phyloP scores from a whole-genome alignment of 331 rosid genomes.

The Pyracantha coccinea region DNA sequence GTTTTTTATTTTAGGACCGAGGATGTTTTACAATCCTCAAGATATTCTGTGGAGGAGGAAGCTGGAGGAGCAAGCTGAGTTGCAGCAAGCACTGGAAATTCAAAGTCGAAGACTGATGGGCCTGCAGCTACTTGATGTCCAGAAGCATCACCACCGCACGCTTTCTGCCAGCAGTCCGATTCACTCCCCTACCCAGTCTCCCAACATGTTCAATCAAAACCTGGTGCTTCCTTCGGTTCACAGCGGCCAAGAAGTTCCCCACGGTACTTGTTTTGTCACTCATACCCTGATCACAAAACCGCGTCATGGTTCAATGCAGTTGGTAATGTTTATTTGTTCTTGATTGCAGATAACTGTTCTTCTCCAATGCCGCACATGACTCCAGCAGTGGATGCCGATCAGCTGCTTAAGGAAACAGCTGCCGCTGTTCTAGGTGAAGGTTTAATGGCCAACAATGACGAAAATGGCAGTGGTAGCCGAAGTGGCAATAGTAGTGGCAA shows the following conservation, averaged over 20 bases:
- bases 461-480: conserved; percentile 29
- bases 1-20: conserved; percentile 36
- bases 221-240: conserved; percentile 43
- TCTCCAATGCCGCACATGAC: conserved; percentile 17
- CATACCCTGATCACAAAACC: not conserved
- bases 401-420: conserved; percentile 16
- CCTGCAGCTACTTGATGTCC: conserved; percentile 84
- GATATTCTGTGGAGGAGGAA: conserved; percentile 92
- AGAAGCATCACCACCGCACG: conserved; percentile 70
- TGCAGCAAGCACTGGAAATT: conserved; percentile 84
- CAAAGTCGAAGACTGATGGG: conserved; percentile 83
- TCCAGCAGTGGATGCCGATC: conserved; percentile 17
- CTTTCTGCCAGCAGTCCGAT: conserved; percentile 65
- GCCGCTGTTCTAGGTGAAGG: conserved; percentile 24
- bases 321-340: not conserved
- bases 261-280: conserved; percentile 25
- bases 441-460: conserved; percentile 18
- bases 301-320: not conserved
- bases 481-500: conserved; percentile 29
- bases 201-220: conserved; percentile 51
- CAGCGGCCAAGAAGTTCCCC: conserved; percentile 29
- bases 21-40: conserved; percentile 79
- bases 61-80: conserved; percentile 82
- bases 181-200: conserved; percentile 78
- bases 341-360: conserved; percentile 39